phyloP scores from a whole-genome alignment of 2,329 filamentous ascomycete genomes.

The Fusarium succisae region DNA sequence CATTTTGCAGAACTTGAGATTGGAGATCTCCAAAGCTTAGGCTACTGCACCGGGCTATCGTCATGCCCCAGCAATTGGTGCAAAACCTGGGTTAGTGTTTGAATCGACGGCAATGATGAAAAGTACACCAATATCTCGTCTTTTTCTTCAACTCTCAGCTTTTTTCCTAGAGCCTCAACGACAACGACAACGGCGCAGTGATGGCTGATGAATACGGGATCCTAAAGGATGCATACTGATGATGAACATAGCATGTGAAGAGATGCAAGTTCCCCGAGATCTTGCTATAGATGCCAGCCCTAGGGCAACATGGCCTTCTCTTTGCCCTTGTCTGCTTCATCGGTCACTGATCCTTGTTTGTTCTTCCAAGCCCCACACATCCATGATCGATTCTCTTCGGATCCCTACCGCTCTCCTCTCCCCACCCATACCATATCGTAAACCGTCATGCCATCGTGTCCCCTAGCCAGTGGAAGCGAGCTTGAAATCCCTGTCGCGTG shows the following conservation, averaged over 20 bases:
- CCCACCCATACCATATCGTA: constrained; percentile 36
- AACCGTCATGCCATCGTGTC: constrained; percentile 33
- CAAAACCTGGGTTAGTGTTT: constrained; percentile 26
- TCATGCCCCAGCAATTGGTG: constrained; percentile 38
- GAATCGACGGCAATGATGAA: constrained; percentile 26
- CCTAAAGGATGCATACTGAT: background rate
- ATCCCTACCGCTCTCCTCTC: constrained; percentile 30
- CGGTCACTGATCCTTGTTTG: constrained; percentile 35
- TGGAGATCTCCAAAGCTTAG: constrained; percentile 43
- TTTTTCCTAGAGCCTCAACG: background rate
- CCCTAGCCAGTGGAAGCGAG: constrained; percentile 37
- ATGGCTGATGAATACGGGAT: background rate
- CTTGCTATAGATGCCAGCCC: constrained; percentile 27
- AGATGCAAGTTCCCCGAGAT: constrained; percentile 24
- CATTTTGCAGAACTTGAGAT: constrained; percentile 42
- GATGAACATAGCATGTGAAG: constrained; percentile 18
- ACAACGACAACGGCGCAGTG: background rate
- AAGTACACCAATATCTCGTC: constrained; percentile 27
- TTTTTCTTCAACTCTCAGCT: constrained; percentile 13
- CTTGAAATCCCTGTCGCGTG: constrained; percentile 34
- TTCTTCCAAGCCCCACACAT: constrained; percentile 28
- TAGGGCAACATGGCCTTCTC: constrained; percentile 34
- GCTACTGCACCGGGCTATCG: constrained; percentile 41
- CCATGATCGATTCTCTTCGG: constrained; percentile 40
- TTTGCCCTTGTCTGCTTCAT: constrained; percentile 29